Evolutionary conservation across 1,284 basidiomycete species (phyloP).

Genomic region (Porogramme epimiltina): DNA sequence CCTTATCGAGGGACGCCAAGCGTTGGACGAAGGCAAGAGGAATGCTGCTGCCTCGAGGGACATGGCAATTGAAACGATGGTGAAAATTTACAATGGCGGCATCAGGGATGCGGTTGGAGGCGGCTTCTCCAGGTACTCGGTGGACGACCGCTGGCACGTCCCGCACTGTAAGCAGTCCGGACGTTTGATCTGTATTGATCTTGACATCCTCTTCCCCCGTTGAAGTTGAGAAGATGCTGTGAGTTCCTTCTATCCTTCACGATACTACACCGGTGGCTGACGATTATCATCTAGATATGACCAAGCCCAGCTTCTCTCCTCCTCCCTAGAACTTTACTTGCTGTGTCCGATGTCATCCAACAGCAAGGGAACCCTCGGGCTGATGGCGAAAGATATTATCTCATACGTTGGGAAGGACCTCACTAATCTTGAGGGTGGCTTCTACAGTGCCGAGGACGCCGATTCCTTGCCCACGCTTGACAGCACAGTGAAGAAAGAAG

Average conservation of each 20-base stretch:
- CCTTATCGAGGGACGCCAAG: constrained; percentile 6
- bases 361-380: constrained; percentile 24
- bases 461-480: constrained; percentile 38
- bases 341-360: constrained; percentile 30
- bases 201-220: not conserved
- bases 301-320: constrained; percentile 38
- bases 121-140: constrained; percentile 45
- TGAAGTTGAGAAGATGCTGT: constrained; percentile 48
- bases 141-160: constrained; percentile 45
- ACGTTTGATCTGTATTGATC: not conserved
- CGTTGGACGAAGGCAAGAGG: constrained; percentile 5
- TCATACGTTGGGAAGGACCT: constrained; percentile 40
- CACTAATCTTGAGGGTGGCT: constrained; percentile 36
- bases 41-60: constrained; percentile 23
- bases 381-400: constrained; percentile 34
- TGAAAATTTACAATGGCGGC: constrained; percentile 41
- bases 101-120: constrained; percentile 47
- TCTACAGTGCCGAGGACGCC: constrained; percentile 48
- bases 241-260: not conserved
- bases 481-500: constrained; percentile 38
- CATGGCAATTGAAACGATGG: constrained; percentile 30
- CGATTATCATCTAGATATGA: constrained; percentile 34
- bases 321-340: constrained; percentile 26
- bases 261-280: not conserved
- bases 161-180: constrained; percentile 45